Conservation (phyloP, 2,329 filamentous ascomycete genomes). For the Penicillium vulpinum region DNA sequence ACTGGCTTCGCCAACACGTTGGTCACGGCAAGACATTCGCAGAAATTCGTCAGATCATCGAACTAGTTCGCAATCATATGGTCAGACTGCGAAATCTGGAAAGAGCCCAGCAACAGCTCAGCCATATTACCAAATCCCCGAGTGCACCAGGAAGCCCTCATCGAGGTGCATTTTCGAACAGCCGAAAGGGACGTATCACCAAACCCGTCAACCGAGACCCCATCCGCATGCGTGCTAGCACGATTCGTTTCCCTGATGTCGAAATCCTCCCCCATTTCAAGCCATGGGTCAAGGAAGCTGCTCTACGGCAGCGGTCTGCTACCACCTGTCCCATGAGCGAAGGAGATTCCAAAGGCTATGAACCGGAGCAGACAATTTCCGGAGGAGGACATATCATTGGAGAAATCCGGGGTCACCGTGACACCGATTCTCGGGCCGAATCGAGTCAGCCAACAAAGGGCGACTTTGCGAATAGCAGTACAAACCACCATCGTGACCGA, state of each 20-base stretch:
- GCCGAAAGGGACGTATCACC: not conserved
- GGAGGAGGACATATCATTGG: not conserved
- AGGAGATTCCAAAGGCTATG: not conserved
- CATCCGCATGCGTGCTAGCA: conserved; percentile 2
- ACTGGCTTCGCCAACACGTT: conserved; percentile 31
- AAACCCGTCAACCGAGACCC: not conserved
- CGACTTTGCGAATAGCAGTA: no score
- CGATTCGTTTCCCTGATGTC: conserved; percentile 39
- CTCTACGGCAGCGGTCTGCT: not conserved
- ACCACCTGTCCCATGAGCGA: not conserved
- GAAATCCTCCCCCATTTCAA: conserved; percentile 41
- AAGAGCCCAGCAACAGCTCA: conserved; percentile 6
- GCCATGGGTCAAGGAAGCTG: conserved; percentile 16
- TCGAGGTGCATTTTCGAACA: not conserved
- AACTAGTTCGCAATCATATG: conserved; percentile 26
- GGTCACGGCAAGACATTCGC: conserved; percentile 31
- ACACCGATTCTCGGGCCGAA: not conserved
- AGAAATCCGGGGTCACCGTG: not conserved
- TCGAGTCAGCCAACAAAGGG: not conserved
- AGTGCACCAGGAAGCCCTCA: not conserved
- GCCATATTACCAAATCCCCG: not conserved
- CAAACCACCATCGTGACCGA: not conserved
- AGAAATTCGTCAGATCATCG: conserved; percentile 32
- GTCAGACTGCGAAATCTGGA: conserved; percentile 5
- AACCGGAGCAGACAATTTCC: not conserved